These are phyloP conservation scores for Tetragonia tetragonoides DNA, from an alignment of 148 eudicot genomes.

Conservation along the genomic window DNA sequence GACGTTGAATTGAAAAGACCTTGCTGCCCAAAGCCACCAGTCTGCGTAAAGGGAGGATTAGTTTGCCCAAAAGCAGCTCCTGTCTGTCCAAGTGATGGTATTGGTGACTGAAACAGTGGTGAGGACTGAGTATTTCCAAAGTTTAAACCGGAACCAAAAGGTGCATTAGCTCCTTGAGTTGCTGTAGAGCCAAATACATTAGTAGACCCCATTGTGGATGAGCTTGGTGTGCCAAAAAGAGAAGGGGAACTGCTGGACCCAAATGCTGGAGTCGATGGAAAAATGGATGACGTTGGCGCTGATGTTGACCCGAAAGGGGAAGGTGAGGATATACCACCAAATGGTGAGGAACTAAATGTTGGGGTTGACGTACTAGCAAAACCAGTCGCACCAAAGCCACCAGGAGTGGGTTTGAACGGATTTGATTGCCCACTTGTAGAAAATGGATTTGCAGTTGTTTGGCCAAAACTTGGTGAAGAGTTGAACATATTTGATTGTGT, in stretches of 20 bases:
- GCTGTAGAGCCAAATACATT: conserved; percentile 59
- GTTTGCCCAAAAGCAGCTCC: conserved; percentile 67
- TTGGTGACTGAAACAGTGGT: conserved; percentile 62
- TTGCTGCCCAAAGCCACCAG: conserved; percentile 51
- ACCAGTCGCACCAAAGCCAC: conserved; percentile 54
- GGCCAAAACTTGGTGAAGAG: conserved; percentile 58
- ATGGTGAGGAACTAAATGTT: conserved; percentile 60
- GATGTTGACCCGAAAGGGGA: conserved; percentile 66
- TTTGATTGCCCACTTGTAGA: conserved; percentile 50
- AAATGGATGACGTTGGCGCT: conserved; percentile 55
- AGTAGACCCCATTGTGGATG: conserved; percentile 58
- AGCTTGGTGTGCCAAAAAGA: conserved; percentile 57
- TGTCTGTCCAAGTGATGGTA: conserved; percentile 73
- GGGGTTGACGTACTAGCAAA: conserved; percentile 57
- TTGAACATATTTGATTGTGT: conserved; percentile 50
- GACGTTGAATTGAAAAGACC: conserved; percentile 49
- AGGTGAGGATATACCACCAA: conserved; percentile 48
- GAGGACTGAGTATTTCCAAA: conserved; percentile 74
- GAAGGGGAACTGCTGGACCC: conserved; percentile 55
- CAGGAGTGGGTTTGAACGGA: conserved; percentile 56
- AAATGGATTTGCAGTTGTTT: conserved; percentile 66
- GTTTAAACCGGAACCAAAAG: conserved; percentile 57
- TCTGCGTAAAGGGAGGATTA: conserved; percentile 53
- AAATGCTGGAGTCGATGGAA: conserved; percentile 62
- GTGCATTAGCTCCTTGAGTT: conserved; percentile 49